A percentile compares a stretch with the other conserved stretches of the same genome.
These are phyloP conservation scores for Cyberlindnera mycetangii DNA, from an alignment of 805 yeast species.

Conservation along the genomic window DNA sequence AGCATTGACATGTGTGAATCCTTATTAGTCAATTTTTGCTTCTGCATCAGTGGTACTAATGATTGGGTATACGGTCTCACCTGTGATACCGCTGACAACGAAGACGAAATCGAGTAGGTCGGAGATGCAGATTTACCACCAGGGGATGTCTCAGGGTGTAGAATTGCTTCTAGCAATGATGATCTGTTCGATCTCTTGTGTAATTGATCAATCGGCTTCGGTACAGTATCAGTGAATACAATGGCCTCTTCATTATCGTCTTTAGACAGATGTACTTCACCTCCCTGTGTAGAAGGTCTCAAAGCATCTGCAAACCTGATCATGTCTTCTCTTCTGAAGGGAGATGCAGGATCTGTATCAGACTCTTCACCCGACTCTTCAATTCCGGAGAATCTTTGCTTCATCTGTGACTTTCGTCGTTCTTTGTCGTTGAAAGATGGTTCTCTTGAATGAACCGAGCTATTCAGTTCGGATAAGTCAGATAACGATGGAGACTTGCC, in stretches of 20 bases:
- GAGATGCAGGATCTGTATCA: constrained; percentile 4
- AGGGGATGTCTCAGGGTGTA: constrained; percentile 21
- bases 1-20: constrained; percentile 24
- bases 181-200: constrained; percentile 19
- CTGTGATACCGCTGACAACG: constrained; percentile 16
- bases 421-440: constrained; percentile 12
- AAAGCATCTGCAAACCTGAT: constrained; percentile 25
- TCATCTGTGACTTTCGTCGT: constrained; percentile 16
- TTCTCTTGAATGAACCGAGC: constrained; percentile 16
- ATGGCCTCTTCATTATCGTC: constrained; percentile 25
- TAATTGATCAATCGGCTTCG: constrained; percentile 20
- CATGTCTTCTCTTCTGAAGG: constrained; percentile 18
- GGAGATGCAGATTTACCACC: constrained; percentile 25
- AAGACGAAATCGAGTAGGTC: constrained; percentile 21
- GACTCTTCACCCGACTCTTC: constrained; percentile 23
- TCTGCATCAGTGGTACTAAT: constrained; percentile 12
- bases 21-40: constrained; percentile 9
- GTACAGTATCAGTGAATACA: constrained; percentile 16
- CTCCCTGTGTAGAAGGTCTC: constrained; percentile 8
- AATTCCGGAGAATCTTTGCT: constrained; percentile 18
- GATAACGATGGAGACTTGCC: constrained; percentile 27
- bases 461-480: constrained; percentile 27
- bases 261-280: background rate
- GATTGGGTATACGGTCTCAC: constrained; percentile 18
- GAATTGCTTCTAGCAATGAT: constrained; percentile 28